Evolutionary conservation across 31 red algal genomes (phyloP).

Genomic region (Endocladia muricata): DNA sequence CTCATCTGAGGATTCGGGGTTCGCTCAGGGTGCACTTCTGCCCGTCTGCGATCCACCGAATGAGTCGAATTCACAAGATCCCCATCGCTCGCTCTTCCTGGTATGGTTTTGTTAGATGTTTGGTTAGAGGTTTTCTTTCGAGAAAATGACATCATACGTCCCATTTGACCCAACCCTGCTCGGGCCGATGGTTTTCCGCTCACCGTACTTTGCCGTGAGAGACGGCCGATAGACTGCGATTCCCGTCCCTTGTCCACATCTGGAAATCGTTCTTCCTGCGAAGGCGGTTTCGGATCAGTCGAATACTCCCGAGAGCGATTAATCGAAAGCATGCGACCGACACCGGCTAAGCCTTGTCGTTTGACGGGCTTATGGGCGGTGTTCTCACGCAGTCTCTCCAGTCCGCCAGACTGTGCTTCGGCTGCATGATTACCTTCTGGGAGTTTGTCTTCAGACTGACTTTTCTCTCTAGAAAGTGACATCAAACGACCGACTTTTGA

Average conservation of each 20-base stretch:
- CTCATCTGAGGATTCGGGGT: neutral
- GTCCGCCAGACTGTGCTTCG: neutral
- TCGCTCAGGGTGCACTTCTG: neutral
- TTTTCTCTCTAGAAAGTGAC: constrained; percentile 22
- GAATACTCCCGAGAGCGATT: neutral
- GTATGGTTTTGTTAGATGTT: neutral
- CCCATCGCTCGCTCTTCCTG: neutral
- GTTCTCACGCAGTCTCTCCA: constrained; percentile 14
- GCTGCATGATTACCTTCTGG: too few species aligned
- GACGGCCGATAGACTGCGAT: neutral
- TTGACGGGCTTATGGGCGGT: constrained; percentile 11
- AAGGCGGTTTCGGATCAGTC: neutral
- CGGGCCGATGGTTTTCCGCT: neutral
- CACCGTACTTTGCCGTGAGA: neutral
- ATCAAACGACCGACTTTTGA: constrained; percentile 5
- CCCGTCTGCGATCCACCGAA: neutral
- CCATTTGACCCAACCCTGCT: constrained; percentile 26
- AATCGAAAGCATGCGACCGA: constrained; percentile 29
- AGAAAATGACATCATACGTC: constrained; percentile 29
- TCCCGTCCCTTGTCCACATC: neutral
- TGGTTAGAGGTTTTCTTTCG: neutral
- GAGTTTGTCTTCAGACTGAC: too few species aligned
- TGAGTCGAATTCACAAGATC: neutral
- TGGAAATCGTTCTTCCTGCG: neutral
- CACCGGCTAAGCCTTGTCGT: constrained; percentile 6